Evolutionary conservation across 768 basidiomycete species (phyloP).

Genomic region (Lentinus brumalis): DNA sequence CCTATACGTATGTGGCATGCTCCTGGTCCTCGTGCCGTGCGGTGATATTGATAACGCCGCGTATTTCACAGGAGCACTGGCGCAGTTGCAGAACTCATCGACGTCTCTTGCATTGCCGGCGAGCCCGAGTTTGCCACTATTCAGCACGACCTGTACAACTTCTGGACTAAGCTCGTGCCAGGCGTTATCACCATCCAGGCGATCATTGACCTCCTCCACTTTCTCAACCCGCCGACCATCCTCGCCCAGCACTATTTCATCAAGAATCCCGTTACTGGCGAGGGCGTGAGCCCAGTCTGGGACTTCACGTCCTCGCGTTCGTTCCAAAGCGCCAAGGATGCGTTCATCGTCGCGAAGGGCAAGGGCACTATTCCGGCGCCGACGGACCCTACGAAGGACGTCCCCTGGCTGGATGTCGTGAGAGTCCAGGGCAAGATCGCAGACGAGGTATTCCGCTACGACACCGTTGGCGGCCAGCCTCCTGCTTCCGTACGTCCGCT

Average conservation of each 20-base stretch:
- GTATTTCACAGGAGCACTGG: slow-evolving; percentile 42
- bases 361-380: slow-evolving; percentile 32
- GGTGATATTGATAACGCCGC: too few species aligned
- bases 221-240: slow-evolving; percentile 23
- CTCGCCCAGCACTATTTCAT: slow-evolving; percentile 43
- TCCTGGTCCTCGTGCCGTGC: background rate
- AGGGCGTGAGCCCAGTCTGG: slow-evolving; percentile 34
- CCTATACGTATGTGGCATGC: slow-evolving; percentile 43
- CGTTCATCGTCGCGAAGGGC: slow-evolving; percentile 29
- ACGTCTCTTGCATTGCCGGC: slow-evolving; percentile 32
- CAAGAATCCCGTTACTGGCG: slow-evolving; percentile 30
- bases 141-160: slow-evolving; percentile 16
- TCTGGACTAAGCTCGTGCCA: slow-evolving; percentile 17
- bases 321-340: slow-evolving; percentile 21
- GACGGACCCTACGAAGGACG: slow-evolving; percentile 26
- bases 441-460: slow-evolving; percentile 30
- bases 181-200: slow-evolving; percentile 19
- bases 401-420: slow-evolving; percentile 40
- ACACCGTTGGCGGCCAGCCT: slow-evolving; percentile 36
- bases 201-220: slow-evolving; percentile 23
- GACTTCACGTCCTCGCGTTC: slow-evolving; percentile 34
- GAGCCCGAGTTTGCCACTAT: slow-evolving; percentile 22
- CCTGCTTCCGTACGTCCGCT: slow-evolving; percentile 29
- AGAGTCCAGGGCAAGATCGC: slow-evolving; percentile 30
- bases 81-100: slow-evolving; percentile 35